Conservation (phyloP, 345 rosid species). For the Populus deltoides region DNA sequence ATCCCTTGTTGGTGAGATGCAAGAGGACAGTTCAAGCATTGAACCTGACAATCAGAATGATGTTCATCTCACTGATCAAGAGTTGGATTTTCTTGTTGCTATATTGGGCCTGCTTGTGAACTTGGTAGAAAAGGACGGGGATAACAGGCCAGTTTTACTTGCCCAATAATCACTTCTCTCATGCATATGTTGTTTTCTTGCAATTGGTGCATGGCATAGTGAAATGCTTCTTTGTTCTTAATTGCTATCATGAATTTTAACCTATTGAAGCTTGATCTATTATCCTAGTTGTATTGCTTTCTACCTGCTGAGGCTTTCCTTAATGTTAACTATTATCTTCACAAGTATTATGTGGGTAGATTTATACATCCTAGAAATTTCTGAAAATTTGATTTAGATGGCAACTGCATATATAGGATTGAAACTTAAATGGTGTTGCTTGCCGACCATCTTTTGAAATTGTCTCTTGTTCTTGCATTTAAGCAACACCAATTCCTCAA, state of each 20-base stretch:
- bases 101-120: slow-evolving; percentile 88
- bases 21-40: slow-evolving; percentile 24
- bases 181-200: slow-evolving; percentile 7
- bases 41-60: slow-evolving; percentile 37
- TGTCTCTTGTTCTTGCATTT: neutral
- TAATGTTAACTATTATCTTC: neutral
- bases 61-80: slow-evolving; percentile 70
- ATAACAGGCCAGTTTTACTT: slow-evolving; percentile 62
- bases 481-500: neutral
- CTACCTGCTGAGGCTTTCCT: neutral
- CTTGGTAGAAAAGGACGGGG: slow-evolving; percentile 87
- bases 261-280: neutral
- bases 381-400: neutral
- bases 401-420: neutral
- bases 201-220: neutral
- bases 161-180: neutral
- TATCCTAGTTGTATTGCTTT: neutral
- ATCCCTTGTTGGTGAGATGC: slow-evolving; percentile 30
- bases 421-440: neutral
- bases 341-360: neutral
- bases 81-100: slow-evolving; percentile 93
- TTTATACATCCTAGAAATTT: neutral
- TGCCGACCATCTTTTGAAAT: neutral
- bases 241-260: neutral
- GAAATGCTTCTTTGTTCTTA: neutral